Base-by-base conservation (phyloP, 2,329 filamentous ascomycete species). In the Pseudogymnoascus sp. region DNA sequence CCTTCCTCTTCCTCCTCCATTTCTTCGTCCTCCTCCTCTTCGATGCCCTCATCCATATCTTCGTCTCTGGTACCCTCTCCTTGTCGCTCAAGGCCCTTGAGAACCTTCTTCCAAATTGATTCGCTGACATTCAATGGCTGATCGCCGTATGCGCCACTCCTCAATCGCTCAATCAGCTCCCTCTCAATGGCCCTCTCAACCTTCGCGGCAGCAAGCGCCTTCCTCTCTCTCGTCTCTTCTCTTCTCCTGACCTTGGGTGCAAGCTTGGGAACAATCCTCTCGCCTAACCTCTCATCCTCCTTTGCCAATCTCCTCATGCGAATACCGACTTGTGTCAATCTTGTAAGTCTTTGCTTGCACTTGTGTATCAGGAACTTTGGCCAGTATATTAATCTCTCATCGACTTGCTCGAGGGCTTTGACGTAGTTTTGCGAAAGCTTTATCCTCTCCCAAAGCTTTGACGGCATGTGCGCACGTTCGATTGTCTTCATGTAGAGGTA, bases 401-500 rank as follows among this genome's bases (percentile, higher is more conserved):
- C 92, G 67, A 99, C 85, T 74, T 96, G 90, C 67, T 89, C 84
- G 25, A 99, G 83, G 0, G 94, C 94, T 72, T 92, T 89, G 65
- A 86, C 85, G 75, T 97, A 97, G 79, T 97, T 97, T 69, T 86
- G 85, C 28, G 90, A 91, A 35, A 99, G 80, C 72, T 92, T 90
- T 73, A 97, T 91, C 68, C 88, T 86, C 77, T 97, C 92, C 94
- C 94, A 99, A 78, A 93, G 86, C 76, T 96, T 95, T 63, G 85
- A 87, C 1, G 93, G 94, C 76, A 93, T 84, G 74, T 92, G 93
- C 11, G 88, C 82, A 64, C 94, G 89, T 79, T 96, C 92, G 67
- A 92, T 85, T 4, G 91, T 94, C 79, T 97, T 97, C 82, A 96
- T 96, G 81, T 96, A 97, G 62, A 97, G 86, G 77, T 97, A 97